Base-by-base conservation (phyloP, 495 filamentous ascomycete species). In the Aspergillus steynii region DNA sequence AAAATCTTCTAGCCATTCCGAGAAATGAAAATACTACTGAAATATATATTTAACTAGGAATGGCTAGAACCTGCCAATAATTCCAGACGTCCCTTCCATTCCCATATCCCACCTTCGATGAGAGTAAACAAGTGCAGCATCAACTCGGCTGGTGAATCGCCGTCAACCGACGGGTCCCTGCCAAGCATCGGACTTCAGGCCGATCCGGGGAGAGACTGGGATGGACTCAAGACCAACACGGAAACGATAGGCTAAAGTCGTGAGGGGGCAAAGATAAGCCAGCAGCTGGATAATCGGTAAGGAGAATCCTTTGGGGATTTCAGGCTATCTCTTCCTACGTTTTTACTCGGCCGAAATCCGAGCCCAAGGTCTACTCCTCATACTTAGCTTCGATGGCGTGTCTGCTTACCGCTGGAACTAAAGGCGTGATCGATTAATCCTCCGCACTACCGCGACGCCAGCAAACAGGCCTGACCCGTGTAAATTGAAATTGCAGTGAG, bases 271-370 rank as follows among this genome's bases (percentile, higher is more conserved):
- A 42, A 12, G 37, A 42, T 42, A 42, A 42, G 31, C 31, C 6
- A 34, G 6, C 31, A 7, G 31, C 31, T 34, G 6, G 2, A 34
- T 34, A 3, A 34, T 34, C 31, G 9, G 31, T 7, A 5, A 34
- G 6, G 5, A 7, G 20, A 20, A 20, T 20, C 20, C 20, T 20
- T 20, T 20, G 20, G 20, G 20, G 20, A 20, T 20, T 20, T 20
- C 20, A 20, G 20, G 20, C 20, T 20, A 20, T 20, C 20, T 20
- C 20, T 20, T 20, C 20, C 20, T 20, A 20, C 20, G 20, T 20
- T 20, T 20, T 20, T 20, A 20, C 63, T 77, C 74, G 71, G 73
- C 66, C 64, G 65, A 77, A 63, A 54, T 74, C 73, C 70, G 68
- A 68, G 27, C 51, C 54, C 27, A 20, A n/a, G 25, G 64, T 52